Percentiles rank a stretch among this genome's conserved stretches.
These are phyloP conservation scores for Chlorella sp. DNA, from an alignment of 139 green algal genomes.

Conservation along the genomic window DNA sequence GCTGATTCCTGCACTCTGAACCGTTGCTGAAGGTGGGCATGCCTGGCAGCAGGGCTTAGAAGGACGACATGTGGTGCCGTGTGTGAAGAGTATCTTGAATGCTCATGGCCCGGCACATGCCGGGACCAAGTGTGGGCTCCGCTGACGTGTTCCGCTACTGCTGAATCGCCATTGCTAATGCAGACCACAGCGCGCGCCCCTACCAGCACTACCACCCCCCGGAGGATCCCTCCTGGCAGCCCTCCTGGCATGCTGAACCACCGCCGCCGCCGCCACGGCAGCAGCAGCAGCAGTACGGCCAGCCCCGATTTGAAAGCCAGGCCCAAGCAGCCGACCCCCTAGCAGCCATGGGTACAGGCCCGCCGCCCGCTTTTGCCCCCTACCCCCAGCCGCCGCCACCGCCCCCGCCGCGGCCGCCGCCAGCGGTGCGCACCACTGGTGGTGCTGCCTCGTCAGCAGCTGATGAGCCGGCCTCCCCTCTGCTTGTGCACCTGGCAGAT, in stretches of 20 bases:
- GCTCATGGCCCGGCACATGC: no score
- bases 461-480: slow-evolving; percentile 7
- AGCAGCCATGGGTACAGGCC: background rate
- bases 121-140: no score
- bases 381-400: background rate
- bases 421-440: background rate
- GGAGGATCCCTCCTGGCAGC: no score
- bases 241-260: background rate
- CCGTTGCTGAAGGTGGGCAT: no score
- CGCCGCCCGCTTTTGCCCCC: background rate
- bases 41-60: background rate
- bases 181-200: background rate
- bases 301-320: background rate
- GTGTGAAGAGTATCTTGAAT: no score
- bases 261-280: background rate
- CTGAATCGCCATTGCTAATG: background rate
- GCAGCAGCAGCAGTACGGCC: background rate
- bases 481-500: slow-evolving; percentile 8
- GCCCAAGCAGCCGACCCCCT: background rate
- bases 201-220: background rate
- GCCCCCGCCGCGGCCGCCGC: background rate
- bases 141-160: background rate
- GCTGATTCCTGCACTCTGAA: no score
- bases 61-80: background rate
- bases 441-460: background rate